Evolutionary conservation across 1,284 basidiomycete species (phyloP).

Genomic region (Apiotrichum akiyoshidainum): DNA sequence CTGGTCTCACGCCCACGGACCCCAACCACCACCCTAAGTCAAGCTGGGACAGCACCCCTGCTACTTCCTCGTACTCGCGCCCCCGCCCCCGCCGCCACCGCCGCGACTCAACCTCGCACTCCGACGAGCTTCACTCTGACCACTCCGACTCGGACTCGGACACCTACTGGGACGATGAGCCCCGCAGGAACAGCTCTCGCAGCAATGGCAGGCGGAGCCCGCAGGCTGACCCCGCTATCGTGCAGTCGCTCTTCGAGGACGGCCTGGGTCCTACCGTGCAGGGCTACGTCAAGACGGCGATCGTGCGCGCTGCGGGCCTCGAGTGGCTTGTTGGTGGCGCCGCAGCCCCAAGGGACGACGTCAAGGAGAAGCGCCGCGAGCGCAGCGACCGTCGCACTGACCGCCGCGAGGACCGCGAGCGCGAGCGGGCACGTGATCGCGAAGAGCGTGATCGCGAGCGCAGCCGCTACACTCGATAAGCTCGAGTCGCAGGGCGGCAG

Average conservation of each 20-base stretch:
- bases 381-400: neutral
- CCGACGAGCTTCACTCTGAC: too few relatives aligned
- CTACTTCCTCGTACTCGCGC: too few relatives aligned
- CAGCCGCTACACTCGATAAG: too few relatives aligned
- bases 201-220: neutral
- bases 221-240: slow-evolving; percentile 7
- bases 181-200: neutral
- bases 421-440: neutral
- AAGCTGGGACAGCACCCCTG: neutral
- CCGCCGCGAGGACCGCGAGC: neutral
- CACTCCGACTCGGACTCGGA: neutral
- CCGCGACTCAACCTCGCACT: too few relatives aligned
- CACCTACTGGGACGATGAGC: neutral
- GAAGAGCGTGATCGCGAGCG: neutral
- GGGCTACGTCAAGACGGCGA: slow-evolving; percentile 37
- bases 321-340: slow-evolving; percentile 35
- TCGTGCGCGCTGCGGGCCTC: slow-evolving; percentile 35
- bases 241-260: slow-evolving; percentile 14
- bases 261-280: slow-evolving; percentile 31
- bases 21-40: neutral
- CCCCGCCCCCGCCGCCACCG: too few relatives aligned
- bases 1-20: slow-evolving; percentile 19
- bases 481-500: too few relatives aligned
- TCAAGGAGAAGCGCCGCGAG: slow-evolving; percentile 3
- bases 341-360: slow-evolving; percentile 8